Conservation (phyloP, 2,329 filamentous ascomycete species). For the Paracorniculantispora psalliotae region DNA sequence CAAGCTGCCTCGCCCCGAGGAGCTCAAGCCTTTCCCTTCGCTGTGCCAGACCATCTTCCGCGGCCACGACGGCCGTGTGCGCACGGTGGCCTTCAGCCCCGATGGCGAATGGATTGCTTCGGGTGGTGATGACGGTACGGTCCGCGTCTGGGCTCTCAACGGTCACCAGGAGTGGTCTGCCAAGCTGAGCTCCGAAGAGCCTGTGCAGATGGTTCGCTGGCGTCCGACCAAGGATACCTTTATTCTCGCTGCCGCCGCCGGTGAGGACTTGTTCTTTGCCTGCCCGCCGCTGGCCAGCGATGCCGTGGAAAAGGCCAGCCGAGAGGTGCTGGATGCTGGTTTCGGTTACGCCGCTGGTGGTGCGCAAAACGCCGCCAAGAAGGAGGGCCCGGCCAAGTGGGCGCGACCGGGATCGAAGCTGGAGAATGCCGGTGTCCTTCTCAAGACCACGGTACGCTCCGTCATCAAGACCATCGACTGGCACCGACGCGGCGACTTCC, state of each 20-base stretch:
- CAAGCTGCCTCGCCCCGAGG: conserved; percentile 87
- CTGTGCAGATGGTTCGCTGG: conserved; percentile 86
- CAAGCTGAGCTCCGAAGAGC: conserved; percentile 69
- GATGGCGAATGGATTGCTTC: conserved; percentile 81
- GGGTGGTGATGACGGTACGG: conserved; percentile 89
- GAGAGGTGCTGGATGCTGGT: conserved; percentile 76
- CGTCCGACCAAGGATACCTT: conserved; percentile 75
- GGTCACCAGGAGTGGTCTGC: conserved; percentile 84
- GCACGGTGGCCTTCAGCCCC: conserved; percentile 79
- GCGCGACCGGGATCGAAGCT: conserved; percentile 68
- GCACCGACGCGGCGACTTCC: conserved; percentile 92
- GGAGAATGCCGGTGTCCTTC: conserved; percentile 71
- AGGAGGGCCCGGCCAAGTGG: conserved; percentile 78
- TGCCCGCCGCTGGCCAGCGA: conserved; percentile 71
- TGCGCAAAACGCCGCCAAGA: conserved; percentile 53
- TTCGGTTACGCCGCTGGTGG: conserved; percentile 84
- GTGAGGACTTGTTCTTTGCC: conserved; percentile 81
- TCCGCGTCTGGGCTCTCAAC: conserved; percentile 87
- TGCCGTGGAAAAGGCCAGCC: conserved; percentile 66
- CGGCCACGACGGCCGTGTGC: conserved; percentile 83
- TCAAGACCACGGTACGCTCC: conserved; percentile 74
- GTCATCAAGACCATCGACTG: conserved; percentile 84
- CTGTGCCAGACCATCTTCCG: conserved; percentile 81
- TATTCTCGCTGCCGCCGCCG: conserved; percentile 77
- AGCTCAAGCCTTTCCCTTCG: conserved; percentile 91